Evolutionary conservation across 2,329 filamentous ascomycete species (phyloP).

Genomic region (Cercospora berteroae): DNA sequence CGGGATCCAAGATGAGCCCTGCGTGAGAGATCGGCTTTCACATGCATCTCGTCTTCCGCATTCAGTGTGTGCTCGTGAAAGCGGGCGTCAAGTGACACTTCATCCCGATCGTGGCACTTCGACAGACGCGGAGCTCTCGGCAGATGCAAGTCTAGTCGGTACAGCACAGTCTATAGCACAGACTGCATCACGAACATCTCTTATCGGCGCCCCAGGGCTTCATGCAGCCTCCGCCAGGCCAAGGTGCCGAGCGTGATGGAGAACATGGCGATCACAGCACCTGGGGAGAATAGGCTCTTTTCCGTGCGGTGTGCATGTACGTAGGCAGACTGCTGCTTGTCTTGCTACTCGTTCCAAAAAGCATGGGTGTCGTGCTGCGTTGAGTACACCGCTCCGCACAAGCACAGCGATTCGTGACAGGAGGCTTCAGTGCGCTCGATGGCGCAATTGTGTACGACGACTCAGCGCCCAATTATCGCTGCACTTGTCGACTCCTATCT

Average conservation of each 20-base stretch:
- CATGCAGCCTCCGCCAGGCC: not conserved
- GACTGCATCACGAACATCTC: not conserved
- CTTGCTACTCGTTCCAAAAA: conserved; percentile 7
- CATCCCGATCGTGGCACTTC: not conserved
- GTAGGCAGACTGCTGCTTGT: not conserved
- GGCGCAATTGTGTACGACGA: conserved; percentile 8
- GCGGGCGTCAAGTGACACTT: not conserved
- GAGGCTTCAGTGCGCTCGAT: conserved; percentile 6
- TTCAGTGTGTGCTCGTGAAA: not conserved
- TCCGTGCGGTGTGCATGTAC: not conserved
- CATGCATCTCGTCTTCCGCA: not conserved
- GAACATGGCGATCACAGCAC: not conserved
- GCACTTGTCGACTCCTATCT: not conserved
- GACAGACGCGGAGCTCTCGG: not conserved
- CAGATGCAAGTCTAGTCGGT: not conserved
- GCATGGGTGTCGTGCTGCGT: not conserved
- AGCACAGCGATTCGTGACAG: conserved; percentile 1
- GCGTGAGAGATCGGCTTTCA: not conserved
- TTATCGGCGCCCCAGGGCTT: not conserved
- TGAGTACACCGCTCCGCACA: not conserved
- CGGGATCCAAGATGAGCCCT: not conserved
- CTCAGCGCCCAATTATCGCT: not conserved
- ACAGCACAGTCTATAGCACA: not conserved
- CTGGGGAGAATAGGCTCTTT: not conserved
- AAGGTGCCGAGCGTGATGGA: not conserved